These are phyloP conservation scores for Colletotrichum plurivorum DNA, from an alignment of 2,329 filamentous ascomycete species.

Conservation along the genomic window DNA sequence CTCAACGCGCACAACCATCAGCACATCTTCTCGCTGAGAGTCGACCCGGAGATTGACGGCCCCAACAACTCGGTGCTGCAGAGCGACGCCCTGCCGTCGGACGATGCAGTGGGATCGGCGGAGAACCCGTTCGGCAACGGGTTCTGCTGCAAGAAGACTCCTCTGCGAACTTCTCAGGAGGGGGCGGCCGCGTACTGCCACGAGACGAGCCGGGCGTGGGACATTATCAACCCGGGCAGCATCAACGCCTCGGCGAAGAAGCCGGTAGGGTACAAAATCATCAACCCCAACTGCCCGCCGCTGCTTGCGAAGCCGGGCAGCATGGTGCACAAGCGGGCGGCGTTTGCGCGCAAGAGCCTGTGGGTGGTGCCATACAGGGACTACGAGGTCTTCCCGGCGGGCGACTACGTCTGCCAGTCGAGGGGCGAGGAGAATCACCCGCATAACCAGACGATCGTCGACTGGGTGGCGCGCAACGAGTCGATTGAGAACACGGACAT, in stretches of 20 bases:
- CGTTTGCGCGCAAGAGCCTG: conserved; percentile 22
- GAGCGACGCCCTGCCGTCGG: conserved; percentile 74
- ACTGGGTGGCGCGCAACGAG: conserved; percentile 51
- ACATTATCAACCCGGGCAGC: conserved; percentile 64
- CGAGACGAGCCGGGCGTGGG: conserved; percentile 38
- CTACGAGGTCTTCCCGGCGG: conserved; percentile 19
- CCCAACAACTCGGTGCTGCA: conserved; percentile 77
- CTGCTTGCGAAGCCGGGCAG: conserved; percentile 29
- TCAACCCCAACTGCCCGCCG: conserved; percentile 25
- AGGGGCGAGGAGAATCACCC: conserved; percentile 50
- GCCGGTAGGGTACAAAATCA: conserved; percentile 36
- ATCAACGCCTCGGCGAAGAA: conserved; percentile 64
- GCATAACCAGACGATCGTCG: conserved; percentile 59
- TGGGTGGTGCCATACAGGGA: conserved; percentile 18
- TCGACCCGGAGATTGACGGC: conserved; percentile 48
- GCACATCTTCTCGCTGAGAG: conserved; percentile 67
- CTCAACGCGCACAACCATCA: conserved; percentile 71
- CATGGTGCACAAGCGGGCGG: conserved; percentile 28
- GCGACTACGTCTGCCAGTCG: conserved; percentile 20
- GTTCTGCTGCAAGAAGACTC: conserved; percentile 64
- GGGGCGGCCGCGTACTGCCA: conserved; percentile 42
- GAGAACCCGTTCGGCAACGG: conserved; percentile 84
- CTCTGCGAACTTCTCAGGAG: conserved; percentile 41
- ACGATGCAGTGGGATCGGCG: conserved; percentile 73
- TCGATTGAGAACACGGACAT: conserved; percentile 68